phyloP scores from a whole-genome alignment of 2,329 filamentous ascomycete genomes.

The Aureobasidium leucospermi region DNA sequence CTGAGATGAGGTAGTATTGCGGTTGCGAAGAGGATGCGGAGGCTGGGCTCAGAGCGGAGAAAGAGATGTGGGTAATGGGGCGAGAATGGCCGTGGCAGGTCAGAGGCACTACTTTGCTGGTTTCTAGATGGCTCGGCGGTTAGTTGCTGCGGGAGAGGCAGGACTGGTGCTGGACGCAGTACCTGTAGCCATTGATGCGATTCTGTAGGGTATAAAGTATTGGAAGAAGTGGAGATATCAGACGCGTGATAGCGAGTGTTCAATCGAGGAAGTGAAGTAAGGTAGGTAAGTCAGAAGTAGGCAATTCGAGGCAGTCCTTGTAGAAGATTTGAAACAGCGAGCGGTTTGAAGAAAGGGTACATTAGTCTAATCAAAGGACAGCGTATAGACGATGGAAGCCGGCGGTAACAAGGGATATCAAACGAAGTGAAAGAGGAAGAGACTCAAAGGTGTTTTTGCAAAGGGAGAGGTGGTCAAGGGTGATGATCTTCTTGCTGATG shows the following conservation, averaged over 20 bases:
- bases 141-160: background rate
- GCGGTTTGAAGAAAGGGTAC: slow-evolving; percentile 4
- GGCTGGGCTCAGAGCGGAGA: slow-evolving; percentile 62
- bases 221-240: background rate
- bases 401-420: background rate
- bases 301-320: background rate
- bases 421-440: slow-evolving; percentile 1
- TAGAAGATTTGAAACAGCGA: slow-evolving; percentile 8
- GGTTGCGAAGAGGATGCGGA: slow-evolving; percentile 22
- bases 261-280: background rate
- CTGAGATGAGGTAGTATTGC: slow-evolving; percentile 85
- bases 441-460: background rate
- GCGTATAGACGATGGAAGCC: background rate
- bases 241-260: background rate
- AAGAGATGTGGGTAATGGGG: slow-evolving; percentile 83
- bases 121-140: slow-evolving; percentile 18
- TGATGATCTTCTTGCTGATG: background rate
- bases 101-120: slow-evolving; percentile 66
- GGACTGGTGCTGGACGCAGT: slow-evolving; percentile 1
- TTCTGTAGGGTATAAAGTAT: background rate
- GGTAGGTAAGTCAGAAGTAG: background rate
- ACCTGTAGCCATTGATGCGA: slow-evolving; percentile 10
- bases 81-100: slow-evolving; percentile 93
- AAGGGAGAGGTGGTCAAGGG: background rate
- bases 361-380: background rate